phyloP scores from a whole-genome alignment of 2,329 filamentous ascomycete genomes.

The Pseudomassariella vexata region DNA sequence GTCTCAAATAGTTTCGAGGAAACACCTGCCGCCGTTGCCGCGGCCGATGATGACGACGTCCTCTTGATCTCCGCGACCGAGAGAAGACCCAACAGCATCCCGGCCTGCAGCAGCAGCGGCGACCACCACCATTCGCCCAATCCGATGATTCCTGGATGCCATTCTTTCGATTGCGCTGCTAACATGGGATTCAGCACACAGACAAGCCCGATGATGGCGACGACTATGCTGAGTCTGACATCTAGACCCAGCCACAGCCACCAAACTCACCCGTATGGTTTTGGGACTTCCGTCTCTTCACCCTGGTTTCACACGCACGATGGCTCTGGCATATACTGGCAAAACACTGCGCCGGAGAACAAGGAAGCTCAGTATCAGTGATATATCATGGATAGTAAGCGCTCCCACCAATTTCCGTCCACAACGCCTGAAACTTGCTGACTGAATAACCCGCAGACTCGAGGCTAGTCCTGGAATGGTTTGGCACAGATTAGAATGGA shows the following conservation, averaged over 20 bases:
- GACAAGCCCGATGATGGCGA: slow-evolving; percentile 9
- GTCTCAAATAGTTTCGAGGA: not conserved
- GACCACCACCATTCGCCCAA: slow-evolving; percentile 13
- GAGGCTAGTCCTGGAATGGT: no score
- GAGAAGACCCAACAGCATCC: slow-evolving; percentile 11
- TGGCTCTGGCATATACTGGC: slow-evolving; percentile 17
- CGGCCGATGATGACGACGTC: slow-evolving; percentile 23
- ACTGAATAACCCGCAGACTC: no score
- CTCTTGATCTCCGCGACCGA: slow-evolving; percentile 19
- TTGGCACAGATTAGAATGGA: no score
- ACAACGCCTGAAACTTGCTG: no score
- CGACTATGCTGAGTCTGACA: slow-evolving; percentile 7
- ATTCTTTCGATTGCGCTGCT: slow-evolving; percentile 21
- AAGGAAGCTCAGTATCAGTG: no score
- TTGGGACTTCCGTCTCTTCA: slow-evolving; percentile 9
- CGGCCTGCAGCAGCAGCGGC: slow-evolving; percentile 6
- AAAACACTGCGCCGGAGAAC: slow-evolving; percentile 3
- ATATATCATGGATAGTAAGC: no score
- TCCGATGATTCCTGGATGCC: slow-evolving; percentile 13
- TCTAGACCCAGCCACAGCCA: slow-evolving; percentile 6
- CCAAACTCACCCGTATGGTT: slow-evolving; percentile 18
- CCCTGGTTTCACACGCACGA: slow-evolving; percentile 19
- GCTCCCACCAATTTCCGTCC: not conserved
- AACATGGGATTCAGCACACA: slow-evolving; percentile 20
- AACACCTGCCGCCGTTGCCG: not conserved